These are phyloP conservation scores for Xylaria sp. DNA, from an alignment of 2,329 filamentous ascomycete genomes.

Conservation along the genomic window DNA sequence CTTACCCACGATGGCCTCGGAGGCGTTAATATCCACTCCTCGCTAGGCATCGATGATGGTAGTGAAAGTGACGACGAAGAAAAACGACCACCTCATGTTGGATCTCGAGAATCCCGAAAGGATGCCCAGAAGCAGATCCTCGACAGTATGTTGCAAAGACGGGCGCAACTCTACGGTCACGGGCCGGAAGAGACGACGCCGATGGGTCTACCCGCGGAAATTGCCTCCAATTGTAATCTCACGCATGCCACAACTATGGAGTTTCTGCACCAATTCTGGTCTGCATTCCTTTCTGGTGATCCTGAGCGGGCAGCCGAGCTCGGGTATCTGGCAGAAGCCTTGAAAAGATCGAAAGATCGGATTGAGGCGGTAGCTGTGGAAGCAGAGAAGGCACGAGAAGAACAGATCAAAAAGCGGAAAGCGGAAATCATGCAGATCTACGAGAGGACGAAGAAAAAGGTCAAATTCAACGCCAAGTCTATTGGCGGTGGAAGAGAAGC, in stretches of 20 bases:
- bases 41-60: slow-evolving; percentile 76
- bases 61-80: slow-evolving; percentile 75
- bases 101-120: slow-evolving; percentile 74
- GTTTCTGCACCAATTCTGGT: slow-evolving; percentile 98
- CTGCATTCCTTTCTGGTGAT: slow-evolving; percentile 89
- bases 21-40: slow-evolving; percentile 69
- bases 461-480: slow-evolving; percentile 73
- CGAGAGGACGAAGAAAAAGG: slow-evolving; percentile 78
- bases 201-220: slow-evolving; percentile 67
- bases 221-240: slow-evolving; percentile 68
- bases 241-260: slow-evolving; percentile 95
- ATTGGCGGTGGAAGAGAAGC: slow-evolving; percentile 80
- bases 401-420: slow-evolving; percentile 74
- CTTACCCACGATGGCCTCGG: slow-evolving; percentile 61
- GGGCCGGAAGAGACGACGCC: slow-evolving; percentile 59
- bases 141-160: slow-evolving; percentile 70
- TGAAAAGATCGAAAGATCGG: slow-evolving; percentile 79
- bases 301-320: slow-evolving; percentile 83
- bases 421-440: slow-evolving; percentile 77
- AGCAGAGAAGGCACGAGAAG: slow-evolving; percentile 78
- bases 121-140: slow-evolving; percentile 75
- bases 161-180: slow-evolving; percentile 67
- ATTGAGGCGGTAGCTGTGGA: slow-evolving; percentile 83
- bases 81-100: slow-evolving; percentile 68
- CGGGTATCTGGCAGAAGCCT: slow-evolving; percentile 82